Percentiles rank a stretch among this genome's conserved stretches.
Evolutionary conservation across 495 filamentous ascomycete genomes (phyloP).

Genomic region (Penicillium dipodomyicola): DNA sequence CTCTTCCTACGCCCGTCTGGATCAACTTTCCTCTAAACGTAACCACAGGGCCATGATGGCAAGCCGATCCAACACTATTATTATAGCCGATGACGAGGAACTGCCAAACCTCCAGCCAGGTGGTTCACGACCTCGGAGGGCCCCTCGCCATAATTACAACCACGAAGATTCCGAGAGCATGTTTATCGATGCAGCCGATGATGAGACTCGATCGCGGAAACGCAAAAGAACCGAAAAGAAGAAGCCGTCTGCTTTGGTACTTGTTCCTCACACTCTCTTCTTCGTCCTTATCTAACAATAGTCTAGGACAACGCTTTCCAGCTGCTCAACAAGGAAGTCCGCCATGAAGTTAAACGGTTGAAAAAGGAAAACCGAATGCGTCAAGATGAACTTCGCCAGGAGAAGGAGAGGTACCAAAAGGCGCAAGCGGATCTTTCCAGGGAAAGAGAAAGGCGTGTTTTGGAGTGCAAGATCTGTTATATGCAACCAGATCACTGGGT

Average conservation of each 20-base stretch:
- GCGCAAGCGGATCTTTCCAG: background rate
- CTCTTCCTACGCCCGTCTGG: too few relatives aligned
- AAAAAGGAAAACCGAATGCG: conserved; percentile 11
- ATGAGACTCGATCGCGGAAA: conserved; percentile 9
- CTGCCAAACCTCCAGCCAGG: too few relatives aligned
- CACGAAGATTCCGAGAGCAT: conserved; percentile 1
- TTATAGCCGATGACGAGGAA: too few relatives aligned
- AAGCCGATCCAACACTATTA: too few relatives aligned
- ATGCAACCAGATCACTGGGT: background rate
- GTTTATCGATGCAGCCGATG: background rate
- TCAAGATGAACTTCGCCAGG: conserved; percentile 12
- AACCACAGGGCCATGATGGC: too few relatives aligned
- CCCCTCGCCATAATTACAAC: conserved; percentile 6
- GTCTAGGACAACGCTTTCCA: conserved; percentile 1
- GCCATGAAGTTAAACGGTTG: conserved; percentile 5
- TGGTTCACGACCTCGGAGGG: background rate
- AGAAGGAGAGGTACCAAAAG: conserved; percentile 13
- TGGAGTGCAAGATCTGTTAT: background rate
- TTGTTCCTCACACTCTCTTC: conserved; percentile 3
- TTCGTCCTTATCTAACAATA: conserved; percentile 1
- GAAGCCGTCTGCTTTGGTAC: conserved; percentile 8
- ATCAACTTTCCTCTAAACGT: too few relatives aligned
- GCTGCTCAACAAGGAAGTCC: conserved; percentile 1
- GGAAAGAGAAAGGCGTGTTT: background rate
- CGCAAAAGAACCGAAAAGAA: conserved; percentile 9